These are phyloP conservation scores for Mycena crocata DNA, from an alignment of 768 basidiomycete species.

Conservation along the genomic window DNA sequence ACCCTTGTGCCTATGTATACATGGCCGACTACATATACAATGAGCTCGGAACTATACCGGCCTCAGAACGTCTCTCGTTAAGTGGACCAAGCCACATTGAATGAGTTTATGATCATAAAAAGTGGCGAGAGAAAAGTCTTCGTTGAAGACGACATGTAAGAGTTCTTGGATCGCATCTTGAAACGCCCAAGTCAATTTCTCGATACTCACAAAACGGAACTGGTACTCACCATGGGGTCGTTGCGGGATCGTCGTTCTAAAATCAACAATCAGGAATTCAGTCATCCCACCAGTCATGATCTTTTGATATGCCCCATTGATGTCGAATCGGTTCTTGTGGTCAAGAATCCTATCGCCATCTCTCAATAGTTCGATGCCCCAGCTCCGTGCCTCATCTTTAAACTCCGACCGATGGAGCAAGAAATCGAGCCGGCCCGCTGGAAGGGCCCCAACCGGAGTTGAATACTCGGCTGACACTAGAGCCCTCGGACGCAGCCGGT, in stretches of 20 bases:
- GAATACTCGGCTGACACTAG: not conserved
- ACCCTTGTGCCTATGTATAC: too few species aligned
- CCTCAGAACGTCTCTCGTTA: too few species aligned
- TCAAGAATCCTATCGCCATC: not conserved
- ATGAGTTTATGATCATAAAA: not conserved
- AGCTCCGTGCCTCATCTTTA: not conserved
- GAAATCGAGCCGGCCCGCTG: slow-evolving; percentile 7
- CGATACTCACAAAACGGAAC: slow-evolving; percentile 4
- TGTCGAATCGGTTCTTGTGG: not conserved
- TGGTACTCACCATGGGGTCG: not conserved
- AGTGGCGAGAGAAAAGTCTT: not conserved
- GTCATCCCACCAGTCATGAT: not conserved
- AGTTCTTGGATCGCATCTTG: not conserved
- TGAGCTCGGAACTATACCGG: too few species aligned
- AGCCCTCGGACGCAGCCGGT: not conserved
- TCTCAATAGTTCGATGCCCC: not conserved
- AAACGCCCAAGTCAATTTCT: not conserved
- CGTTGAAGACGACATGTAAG: not conserved
- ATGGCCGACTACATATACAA: too few species aligned
- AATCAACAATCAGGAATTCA: not conserved
- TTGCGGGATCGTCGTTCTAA: not conserved
- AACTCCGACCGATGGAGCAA: not conserved
- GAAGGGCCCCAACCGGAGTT: not conserved
- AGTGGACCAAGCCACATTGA: too few species aligned
- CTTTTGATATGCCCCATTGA: not conserved